phyloP scores from a whole-genome alignment of 768 basidiomycete genomes.

The Panaeolus papilionaceus region DNA sequence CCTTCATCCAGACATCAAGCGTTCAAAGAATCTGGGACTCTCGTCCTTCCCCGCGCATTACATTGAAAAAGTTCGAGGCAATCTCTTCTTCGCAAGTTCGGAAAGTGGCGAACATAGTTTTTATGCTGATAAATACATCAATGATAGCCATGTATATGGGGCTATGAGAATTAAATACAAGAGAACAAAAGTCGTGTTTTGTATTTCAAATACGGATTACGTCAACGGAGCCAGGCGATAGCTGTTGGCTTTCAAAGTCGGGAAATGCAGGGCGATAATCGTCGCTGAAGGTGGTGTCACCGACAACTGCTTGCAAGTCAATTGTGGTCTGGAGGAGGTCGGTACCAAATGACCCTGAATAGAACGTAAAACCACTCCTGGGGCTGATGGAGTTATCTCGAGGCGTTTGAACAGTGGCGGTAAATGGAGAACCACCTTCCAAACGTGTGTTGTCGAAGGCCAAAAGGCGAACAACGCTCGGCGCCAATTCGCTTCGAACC shows the following conservation, averaged over 20 bases:
- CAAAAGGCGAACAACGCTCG: neutral
- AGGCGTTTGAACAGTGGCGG: constrained; percentile 36
- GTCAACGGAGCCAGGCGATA: neutral
- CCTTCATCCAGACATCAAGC: neutral
- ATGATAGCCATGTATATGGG: no score
- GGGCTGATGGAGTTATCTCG: constrained; percentile 34
- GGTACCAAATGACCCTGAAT: constrained; percentile 33
- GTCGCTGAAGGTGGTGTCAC: constrained; percentile 21
- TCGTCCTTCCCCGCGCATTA: no score
- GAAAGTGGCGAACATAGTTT: no score
- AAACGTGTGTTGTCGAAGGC: neutral
- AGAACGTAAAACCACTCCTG: constrained; percentile 43
- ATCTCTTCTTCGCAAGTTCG: no score
- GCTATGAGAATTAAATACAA: neutral
- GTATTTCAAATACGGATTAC: constrained; percentile 15
- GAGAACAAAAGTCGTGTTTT: neutral
- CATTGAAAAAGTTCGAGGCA: no score
- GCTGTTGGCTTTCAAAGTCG: neutral
- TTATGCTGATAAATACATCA: no score
- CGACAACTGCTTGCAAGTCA: constrained; percentile 34
- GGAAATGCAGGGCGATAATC: constrained; percentile 1
- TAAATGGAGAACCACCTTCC: constrained; percentile 24
- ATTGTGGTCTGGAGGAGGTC: constrained; percentile 35
- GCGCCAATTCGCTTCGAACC: constrained; percentile 2
- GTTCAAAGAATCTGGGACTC: no score